Conservation (phyloP, 495 filamentous ascomycete species). For the Aspergillus hancockii region DNA sequence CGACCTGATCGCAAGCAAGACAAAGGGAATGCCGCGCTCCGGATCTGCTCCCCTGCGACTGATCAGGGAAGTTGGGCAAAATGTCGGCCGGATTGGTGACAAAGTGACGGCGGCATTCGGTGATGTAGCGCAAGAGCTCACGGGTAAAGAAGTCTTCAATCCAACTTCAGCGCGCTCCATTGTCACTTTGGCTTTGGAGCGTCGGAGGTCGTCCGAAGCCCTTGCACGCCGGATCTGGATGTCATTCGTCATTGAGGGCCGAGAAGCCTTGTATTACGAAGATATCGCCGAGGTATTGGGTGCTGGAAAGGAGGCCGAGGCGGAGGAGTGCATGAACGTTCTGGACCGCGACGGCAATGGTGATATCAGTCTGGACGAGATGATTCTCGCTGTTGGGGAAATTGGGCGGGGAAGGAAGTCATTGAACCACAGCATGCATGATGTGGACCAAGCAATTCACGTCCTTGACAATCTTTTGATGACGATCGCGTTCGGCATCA, state of each 20-base stretch:
- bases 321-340: constrained; percentile 76
- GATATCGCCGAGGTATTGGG: constrained; percentile 90
- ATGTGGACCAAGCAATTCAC: constrained; percentile 91
- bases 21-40: constrained; percentile 1
- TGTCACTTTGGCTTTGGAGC: constrained; percentile 85
- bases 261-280: constrained; percentile 73
- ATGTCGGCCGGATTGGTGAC: constrained; percentile 81
- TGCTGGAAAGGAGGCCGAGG: constrained; percentile 64
- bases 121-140: constrained; percentile 91
- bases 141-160: constrained; percentile 92
- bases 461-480: constrained; percentile 84
- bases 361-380: constrained; percentile 92
- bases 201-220: constrained; percentile 77
- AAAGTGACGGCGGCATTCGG: constrained; percentile 90
- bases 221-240: constrained; percentile 93
- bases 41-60: constrained; percentile 72
- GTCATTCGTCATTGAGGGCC: constrained; percentile 93
- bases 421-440: constrained; percentile 89
- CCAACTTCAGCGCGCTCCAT: constrained; percentile 84
- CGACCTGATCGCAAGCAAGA: constrained; percentile 59
- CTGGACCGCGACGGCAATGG: constrained; percentile 90
- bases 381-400: constrained; percentile 83
- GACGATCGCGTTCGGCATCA: constrained; percentile 74
- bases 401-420: constrained; percentile 80
- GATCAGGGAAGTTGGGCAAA: constrained; percentile 60